These are phyloP conservation scores for Delitschia confertaspora DNA, from an alignment of 495 filamentous ascomycete genomes.

Conservation along the genomic window DNA sequence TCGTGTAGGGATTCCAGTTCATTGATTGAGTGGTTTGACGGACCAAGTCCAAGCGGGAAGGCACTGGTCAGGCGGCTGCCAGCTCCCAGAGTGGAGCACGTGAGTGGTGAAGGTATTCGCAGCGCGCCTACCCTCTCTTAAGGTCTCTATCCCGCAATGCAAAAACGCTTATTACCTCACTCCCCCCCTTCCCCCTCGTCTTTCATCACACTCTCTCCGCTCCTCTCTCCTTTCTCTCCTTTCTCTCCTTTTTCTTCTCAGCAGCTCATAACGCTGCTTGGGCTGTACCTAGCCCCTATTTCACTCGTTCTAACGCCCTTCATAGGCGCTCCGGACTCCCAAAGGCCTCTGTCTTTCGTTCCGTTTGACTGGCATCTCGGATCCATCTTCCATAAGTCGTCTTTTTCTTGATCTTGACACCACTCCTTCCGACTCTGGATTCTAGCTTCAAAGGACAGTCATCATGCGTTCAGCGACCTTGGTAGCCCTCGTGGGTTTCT, in stretches of 20 bases:
- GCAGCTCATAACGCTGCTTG: too few species aligned
- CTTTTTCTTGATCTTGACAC: neutral
- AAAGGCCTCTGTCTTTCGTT: neutral
- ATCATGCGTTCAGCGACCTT: constrained; percentile 4
- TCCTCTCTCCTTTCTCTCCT: too few species aligned
- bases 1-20: too few species aligned
- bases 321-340: neutral
- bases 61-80: too few species aligned
- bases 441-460: neutral
- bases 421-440: neutral
- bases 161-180: neutral
- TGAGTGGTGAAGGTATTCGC: neutral
- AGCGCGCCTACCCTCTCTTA: neutral
- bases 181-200: neutral
- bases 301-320: too few species aligned
- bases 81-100: too few species aligned
- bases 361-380: too few species aligned
- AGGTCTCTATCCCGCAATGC: neutral
- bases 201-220: too few species aligned
- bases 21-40: too few species aligned
- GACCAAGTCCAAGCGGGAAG: too few species aligned
- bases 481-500: constrained; percentile 13
- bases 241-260: too few species aligned
- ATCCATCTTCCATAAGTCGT: neutral
- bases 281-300: too few species aligned